Evolutionary conservation across 495 filamentous ascomycete species (phyloP), one percentile per base, ranked within the genome.

Genomic region (Beverwykella pulmonaria): DNA sequence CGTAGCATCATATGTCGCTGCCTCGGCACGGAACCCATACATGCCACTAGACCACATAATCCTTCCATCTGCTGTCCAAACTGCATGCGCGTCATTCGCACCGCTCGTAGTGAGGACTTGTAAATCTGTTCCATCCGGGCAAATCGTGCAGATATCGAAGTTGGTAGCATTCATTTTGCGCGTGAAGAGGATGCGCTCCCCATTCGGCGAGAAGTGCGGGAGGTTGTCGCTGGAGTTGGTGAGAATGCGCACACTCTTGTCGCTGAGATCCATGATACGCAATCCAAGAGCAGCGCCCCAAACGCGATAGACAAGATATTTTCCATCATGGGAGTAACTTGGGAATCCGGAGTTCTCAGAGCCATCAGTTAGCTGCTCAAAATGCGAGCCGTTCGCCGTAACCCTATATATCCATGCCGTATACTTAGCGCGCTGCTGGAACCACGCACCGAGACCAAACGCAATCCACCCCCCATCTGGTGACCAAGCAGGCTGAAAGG

Each of bases 211-310:
- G 22, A 7, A 52, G 22, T 25, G 26, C 22, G 48, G 48, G 26
- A 52, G 22, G 48, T 52, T 52, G 48, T 52, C 48, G 22, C 26
- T 25, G 48, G 20, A 25, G 48, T 7, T 52, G 48, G 48, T 52
- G 4, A 52, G 48, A 7, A 23, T n/a, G 48, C 48, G 48, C 8
- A 52, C 48, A 19, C 22, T 25, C 26, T 52, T 52, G 48, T 52
- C 48, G 5, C 8, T 23, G 19, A 52, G 22, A 23, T 52, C 48
- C 48, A 52, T 52, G 48, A 29, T 52, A 12, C 48, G 48, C 20
- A 52, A 19, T 1, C 48, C 48, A n/a, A 25, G 10, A 2, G 48
- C 5, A 3, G 10, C 48, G 48, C 48, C 48, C 48, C 48, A 52
- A 1, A 52, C 48, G 17, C 48, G 48, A 19, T 52, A 52, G 7